phyloP scores from a whole-genome alignment of 352 stramenopile species.

The Globisporangium heterothallicum region DNA sequence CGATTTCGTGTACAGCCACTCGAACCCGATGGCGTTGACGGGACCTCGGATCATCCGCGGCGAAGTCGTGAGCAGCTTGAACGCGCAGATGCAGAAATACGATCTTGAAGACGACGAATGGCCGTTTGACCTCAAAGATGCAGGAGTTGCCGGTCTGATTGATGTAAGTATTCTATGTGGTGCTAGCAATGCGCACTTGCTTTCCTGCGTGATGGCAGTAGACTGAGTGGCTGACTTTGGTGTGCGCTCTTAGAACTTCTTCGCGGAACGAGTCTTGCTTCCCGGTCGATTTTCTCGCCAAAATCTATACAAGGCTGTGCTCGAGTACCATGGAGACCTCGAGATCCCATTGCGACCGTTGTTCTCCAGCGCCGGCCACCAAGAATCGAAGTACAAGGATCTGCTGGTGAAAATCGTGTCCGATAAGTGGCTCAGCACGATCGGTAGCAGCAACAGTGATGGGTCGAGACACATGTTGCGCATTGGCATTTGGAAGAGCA shows the following conservation, averaged over 20 bases:
- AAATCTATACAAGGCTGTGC: slow-evolving; percentile 54
- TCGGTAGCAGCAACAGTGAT: slow-evolving; percentile 13
- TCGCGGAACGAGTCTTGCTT: slow-evolving; percentile 46
- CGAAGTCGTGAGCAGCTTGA: slow-evolving; percentile 46
- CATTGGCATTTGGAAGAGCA: slow-evolving; percentile 54
- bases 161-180: slow-evolving; percentile 38
- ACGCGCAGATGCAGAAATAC: slow-evolving; percentile 64
- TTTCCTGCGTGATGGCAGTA: background rate
- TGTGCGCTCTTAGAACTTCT: slow-evolving; percentile 36
- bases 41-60: slow-evolving; percentile 47
- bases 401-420: slow-evolving; percentile 48
- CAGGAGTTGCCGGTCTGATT: slow-evolving; percentile 29
- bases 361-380: slow-evolving; percentile 23
- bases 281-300: slow-evolving; percentile 62
- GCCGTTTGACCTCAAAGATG: slow-evolving; percentile 47
- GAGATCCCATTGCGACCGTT: slow-evolving; percentile 24
- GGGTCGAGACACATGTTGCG: slow-evolving; percentile 25
- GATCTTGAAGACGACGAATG: slow-evolving; percentile 49
- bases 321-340: slow-evolving; percentile 33
- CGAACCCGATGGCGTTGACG: slow-evolving; percentile 66
- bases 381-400: slow-evolving; percentile 64
- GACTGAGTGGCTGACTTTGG: background rate
- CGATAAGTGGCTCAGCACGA: slow-evolving; percentile 24
- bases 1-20: slow-evolving; percentile 56
- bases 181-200: background rate